phyloP scores from a whole-genome alignment of 73 alveolate species.

The Symbiodinium pilosum region DNA sequence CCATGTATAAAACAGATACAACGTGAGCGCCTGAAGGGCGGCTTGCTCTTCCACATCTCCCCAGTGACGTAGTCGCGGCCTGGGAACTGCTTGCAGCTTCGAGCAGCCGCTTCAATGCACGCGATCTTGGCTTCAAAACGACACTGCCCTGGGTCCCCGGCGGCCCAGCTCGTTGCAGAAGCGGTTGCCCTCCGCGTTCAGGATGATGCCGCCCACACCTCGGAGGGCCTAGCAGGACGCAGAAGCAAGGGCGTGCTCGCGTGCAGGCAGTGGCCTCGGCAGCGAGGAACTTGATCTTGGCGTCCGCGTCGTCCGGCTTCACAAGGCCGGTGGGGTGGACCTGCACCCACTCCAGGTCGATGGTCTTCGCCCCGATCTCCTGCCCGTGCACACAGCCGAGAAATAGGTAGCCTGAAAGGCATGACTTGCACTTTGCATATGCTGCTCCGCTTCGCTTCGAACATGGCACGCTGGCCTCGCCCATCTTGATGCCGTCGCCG shows the following conservation, averaged over 20 bases:
- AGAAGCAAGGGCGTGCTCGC: too few species aligned
- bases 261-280: not conserved
- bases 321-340: conserved; percentile 82
- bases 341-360: conserved; percentile 87
- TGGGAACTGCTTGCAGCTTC: too few species aligned
- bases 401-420: not conserved
- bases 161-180: conserved; percentile 97
- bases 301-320: not conserved
- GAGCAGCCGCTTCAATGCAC: not conserved
- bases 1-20: too few species aligned
- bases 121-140: too few species aligned
- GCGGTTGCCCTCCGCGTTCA: conserved; percentile 96
- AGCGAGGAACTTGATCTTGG: not conserved
- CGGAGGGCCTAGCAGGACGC: conserved; percentile 95
- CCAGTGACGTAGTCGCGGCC: conserved; percentile 64
- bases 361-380: conserved; percentile 89
- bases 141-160: not conserved
- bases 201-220: conserved; percentile 97
- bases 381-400: not conserved
- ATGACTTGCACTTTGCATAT: too few species aligned
- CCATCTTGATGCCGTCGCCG: conserved; percentile 94
- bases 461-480: conserved; percentile 22
- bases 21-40: conserved; percentile 80
- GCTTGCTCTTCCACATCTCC: conserved; percentile 94
- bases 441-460: too few species aligned